Evolutionary conservation across 23 red algal genomes (phyloP).

Genomic region (Gracilaria gracilis): DNA sequence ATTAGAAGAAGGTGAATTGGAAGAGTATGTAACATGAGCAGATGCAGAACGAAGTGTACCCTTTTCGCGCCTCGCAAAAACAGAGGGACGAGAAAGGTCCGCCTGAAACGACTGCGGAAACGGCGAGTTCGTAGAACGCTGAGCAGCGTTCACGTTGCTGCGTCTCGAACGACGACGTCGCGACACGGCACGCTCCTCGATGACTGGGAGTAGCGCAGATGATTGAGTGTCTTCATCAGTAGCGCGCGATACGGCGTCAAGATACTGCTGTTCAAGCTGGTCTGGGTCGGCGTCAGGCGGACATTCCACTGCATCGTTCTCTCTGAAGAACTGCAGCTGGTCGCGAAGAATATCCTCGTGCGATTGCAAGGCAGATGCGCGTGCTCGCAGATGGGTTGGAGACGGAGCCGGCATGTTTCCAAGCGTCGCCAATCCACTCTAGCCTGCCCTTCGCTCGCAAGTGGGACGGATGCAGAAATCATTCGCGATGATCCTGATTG

Average conservation of each 20-base stretch:
- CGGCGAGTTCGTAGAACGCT: neutral
- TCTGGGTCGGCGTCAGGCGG: neutral
- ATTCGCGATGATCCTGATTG: too few species aligned
- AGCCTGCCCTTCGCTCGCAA: too few species aligned
- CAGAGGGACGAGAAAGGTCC: neutral
- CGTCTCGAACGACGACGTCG: slow-evolving; percentile 8
- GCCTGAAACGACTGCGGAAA: slow-evolving; percentile 17
- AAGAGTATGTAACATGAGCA: neutral
- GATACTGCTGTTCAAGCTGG: slow-evolving; percentile 9
- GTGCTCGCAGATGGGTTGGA: neutral
- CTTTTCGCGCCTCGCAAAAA: neutral
- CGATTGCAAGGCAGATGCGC: neutral
- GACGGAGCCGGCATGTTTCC: slow-evolving; percentile 10
- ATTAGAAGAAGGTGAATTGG: neutral
- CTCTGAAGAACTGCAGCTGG: slow-evolving; percentile 20
- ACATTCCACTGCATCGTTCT: slow-evolving; percentile 2
- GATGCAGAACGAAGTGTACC: neutral
- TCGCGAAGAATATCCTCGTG: slow-evolving; percentile 18
- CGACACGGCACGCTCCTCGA: slow-evolving; percentile 29
- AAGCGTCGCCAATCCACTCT: too few species aligned
- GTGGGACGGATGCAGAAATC: too few species aligned
- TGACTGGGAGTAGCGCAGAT: slow-evolving; percentile 28
- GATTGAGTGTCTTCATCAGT: neutral
- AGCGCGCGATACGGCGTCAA: slow-evolving; percentile 26
- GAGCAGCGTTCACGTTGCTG: neutral